Evolutionary conservation across 2,329 filamentous ascomycete genomes (phyloP).

Genomic region (Macrophomina tecta): DNA sequence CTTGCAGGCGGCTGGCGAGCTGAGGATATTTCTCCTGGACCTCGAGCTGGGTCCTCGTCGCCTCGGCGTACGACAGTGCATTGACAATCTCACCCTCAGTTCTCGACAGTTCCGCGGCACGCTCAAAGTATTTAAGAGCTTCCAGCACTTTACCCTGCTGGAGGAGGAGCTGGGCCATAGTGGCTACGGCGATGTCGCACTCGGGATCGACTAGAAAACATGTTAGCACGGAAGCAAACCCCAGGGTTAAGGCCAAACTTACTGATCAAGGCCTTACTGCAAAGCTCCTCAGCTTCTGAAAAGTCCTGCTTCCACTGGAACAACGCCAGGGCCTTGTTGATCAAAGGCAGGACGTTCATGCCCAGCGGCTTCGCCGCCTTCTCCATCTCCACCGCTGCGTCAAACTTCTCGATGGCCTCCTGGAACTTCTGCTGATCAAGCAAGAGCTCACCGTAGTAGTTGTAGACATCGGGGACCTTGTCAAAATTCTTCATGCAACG

Average conservation of each 20-base stretch:
- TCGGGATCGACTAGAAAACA: slow-evolving; percentile 77
- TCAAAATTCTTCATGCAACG: slow-evolving; percentile 98
- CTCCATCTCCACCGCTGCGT: slow-evolving; percentile 98
- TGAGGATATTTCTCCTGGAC: slow-evolving; percentile 62
- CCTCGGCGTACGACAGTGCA: slow-evolving; percentile 94
- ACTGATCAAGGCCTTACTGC: slow-evolving; percentile 97
- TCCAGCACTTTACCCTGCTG: slow-evolving; percentile 98
- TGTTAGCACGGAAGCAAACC: slow-evolving; percentile 8
- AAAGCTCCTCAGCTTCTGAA: slow-evolving; percentile 90
- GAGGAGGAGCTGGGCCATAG: slow-evolving; percentile 95
- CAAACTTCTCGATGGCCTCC: slow-evolving; percentile 97
- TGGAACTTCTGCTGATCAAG: slow-evolving; percentile 95
- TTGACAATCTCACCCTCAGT: slow-evolving; percentile 97
- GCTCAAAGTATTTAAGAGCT: slow-evolving; percentile 95
- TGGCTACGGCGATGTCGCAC: slow-evolving; percentile 97
- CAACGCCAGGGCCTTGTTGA: slow-evolving; percentile 96
- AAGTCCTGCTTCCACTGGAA: slow-evolving; percentile 99
- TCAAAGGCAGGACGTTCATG: slow-evolving; percentile 96
- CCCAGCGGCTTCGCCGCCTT: slow-evolving; percentile 90
- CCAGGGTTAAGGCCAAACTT: slow-evolving; percentile 50
- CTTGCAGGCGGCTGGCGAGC: slow-evolving; percentile 54
- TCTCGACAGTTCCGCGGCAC: slow-evolving; percentile 89
- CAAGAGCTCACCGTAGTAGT: slow-evolving; percentile 97
- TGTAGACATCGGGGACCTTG: slow-evolving; percentile 96
- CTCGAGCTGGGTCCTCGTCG: slow-evolving; percentile 93